A percentile compares a stretch with the other conserved stretches of the same genome.
Conservation (phyloP, 148 eudicot species). For the Beta vulgaris region DNA sequence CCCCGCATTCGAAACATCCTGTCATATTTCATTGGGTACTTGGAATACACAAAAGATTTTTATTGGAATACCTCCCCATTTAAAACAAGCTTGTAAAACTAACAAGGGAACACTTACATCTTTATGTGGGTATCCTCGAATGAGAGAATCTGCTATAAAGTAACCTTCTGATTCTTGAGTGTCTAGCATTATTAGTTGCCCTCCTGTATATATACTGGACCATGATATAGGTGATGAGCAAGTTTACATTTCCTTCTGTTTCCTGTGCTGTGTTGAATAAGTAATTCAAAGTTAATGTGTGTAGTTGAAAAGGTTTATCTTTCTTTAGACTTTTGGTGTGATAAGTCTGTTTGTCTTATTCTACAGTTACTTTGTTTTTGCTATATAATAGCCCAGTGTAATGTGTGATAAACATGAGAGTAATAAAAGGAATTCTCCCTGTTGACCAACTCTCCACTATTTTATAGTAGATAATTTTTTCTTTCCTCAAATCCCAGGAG, state of each 20-base stretch:
- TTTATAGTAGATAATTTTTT: too few species aligned
- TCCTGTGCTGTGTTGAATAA: conserved; percentile 48
- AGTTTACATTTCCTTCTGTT: not conserved
- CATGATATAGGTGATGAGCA: not conserved
- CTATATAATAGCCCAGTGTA: too few species aligned
- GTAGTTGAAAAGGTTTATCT: too few species aligned
- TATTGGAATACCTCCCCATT: conserved; percentile 56
- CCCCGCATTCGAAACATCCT: conserved; percentile 95
- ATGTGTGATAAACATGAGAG: too few species aligned
- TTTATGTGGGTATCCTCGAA: conserved; percentile 78
- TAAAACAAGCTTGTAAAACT: conserved; percentile 79
- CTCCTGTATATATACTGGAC: not conserved
- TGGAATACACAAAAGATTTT: conserved; percentile 58
- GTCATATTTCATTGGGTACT: conserved; percentile 62
- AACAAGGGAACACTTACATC: conserved; percentile 73
- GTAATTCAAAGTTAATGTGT: too few species aligned
- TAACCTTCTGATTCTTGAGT: conserved; percentile 39
- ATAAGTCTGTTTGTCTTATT: too few species aligned
- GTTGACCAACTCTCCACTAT: too few species aligned
- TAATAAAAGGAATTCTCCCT: too few species aligned
- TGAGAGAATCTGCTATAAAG: conserved; percentile 72
- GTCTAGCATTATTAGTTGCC: not conserved
- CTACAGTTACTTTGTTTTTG: too few species aligned
- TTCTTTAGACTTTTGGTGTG: too few species aligned
- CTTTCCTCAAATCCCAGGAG: too few species aligned